Base-by-base conservation (phyloP, 2,329 filamentous ascomycete species). In the Raffaelea ambrosiae region DNA sequence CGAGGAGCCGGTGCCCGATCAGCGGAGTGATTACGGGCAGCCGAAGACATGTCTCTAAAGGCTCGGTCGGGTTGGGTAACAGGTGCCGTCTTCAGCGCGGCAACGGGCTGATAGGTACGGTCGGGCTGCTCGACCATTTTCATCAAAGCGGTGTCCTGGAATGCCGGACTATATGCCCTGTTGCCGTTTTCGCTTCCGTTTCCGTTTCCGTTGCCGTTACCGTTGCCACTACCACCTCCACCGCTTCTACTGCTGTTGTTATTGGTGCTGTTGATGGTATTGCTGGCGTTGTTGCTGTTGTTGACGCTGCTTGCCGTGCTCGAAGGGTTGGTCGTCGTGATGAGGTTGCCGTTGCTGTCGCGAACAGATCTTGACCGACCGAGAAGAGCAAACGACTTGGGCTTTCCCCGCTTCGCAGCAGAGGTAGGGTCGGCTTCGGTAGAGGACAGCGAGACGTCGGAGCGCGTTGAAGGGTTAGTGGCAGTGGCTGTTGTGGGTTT, bases 1-100 rank as follows among this genome's bases (percentile, higher is more conserved):
- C 74, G 66, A 20, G 63, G 58, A 13, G 26, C 26, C 16, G 65
- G 60, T 18, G 70, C 63, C 55, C 86, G 79, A 61, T 94, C 88
- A 52, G 81, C 80, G 3, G 86, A 89, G 56, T 84, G 81, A 55
- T 86, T 88, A 52, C 86, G 77, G 48, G 74, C 64, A 21, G 74
- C 72, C 26, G 84, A 79, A 53, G 68, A 38, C 68, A 84, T 83
- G 40, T 84, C 77, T 55, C 79, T 77, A 57, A 83, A 81, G 3
- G 81, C 74, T 55, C 82, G 77, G 48, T 89, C 86, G 56, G 79
- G 76, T 35, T 66, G 75, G 29, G 66, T 76, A 31, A 81, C 63
- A 1, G 84, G 80, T 10, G 85, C 78, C 1, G 83, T 82, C 60
- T 75, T 83, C 46, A 81, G 67, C 16, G 72, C 65, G 10, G 64